These are phyloP conservation scores for Arachnomyces sp. DNA, from an alignment of 2,329 filamentous ascomycete species.

Conservation along the genomic window DNA sequence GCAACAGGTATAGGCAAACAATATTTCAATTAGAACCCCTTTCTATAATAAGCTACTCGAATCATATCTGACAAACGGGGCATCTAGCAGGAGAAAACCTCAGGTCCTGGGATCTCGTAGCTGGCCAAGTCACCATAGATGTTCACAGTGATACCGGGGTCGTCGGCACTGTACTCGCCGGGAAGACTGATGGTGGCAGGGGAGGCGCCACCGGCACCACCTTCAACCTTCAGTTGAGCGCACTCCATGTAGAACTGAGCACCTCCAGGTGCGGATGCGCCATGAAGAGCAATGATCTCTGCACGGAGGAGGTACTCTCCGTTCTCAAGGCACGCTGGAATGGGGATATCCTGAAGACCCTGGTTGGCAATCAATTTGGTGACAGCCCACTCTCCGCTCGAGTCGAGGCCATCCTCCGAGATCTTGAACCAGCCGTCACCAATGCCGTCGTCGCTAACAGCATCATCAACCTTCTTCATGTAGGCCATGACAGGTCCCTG, in stretches of 20 bases:
- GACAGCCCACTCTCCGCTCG: constrained; percentile 10
- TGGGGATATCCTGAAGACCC: constrained; percentile 17
- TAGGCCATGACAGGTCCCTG: constrained; percentile 47
- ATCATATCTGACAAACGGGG: no score
- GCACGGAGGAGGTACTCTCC: constrained; percentile 22
- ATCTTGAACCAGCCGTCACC: constrained; percentile 32
- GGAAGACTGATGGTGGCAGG: constrained; percentile 18
- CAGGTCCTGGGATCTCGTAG: no score
- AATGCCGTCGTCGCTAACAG: constrained; percentile 14
- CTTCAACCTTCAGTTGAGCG: constrained; percentile 17
- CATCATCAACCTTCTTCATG: constrained; percentile 47
- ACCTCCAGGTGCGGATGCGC: constrained; percentile 8
- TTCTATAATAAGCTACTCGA: no score
- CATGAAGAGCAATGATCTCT: constrained; percentile 18
- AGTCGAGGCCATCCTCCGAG: constrained; percentile 30
- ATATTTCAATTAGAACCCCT: no score
- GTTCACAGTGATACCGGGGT: constrained; percentile 12
- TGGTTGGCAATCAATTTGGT: constrained; percentile 8
- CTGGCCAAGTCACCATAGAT: constrained; percentile 6
- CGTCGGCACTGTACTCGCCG: constrained; percentile 16
- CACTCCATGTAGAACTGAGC: constrained; percentile 22
- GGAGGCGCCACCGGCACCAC: constrained; percentile 20
- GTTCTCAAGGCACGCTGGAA: constrained; percentile 15
- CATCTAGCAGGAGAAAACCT: no score
- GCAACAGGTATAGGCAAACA: no score